A percentile compares a stretch with the other conserved stretches of the same genome.
These are phyloP conservation scores for Aspergillus cristatus DNA, from an alignment of 495 filamentous ascomycete species.

Conservation along the genomic window DNA sequence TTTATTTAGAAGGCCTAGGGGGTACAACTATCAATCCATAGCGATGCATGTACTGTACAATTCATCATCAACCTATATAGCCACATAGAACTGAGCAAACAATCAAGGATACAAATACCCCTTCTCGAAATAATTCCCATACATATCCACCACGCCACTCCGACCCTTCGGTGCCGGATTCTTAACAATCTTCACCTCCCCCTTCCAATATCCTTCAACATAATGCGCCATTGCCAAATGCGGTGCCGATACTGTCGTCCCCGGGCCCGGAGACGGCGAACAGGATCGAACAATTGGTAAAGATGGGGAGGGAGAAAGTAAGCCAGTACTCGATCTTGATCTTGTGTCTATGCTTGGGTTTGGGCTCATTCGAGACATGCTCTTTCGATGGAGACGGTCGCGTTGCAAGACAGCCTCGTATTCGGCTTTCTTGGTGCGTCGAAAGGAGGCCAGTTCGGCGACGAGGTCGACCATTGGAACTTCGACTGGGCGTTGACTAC, in stretches of 20 bases:
- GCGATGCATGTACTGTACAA: no score
- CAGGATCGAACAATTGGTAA: slow-evolving; percentile 1
- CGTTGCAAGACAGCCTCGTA: slow-evolving; percentile 27
- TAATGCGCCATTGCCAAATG: slow-evolving; percentile 21
- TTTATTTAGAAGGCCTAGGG: no score
- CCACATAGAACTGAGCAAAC: no score
- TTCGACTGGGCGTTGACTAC: slow-evolving; percentile 4
- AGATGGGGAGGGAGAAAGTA: slow-evolving; percentile 6
- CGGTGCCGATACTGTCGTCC: slow-evolving; percentile 8
- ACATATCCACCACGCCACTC: slow-evolving; percentile 40
- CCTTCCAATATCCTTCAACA: slow-evolving; percentile 45
- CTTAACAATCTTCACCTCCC: slow-evolving; percentile 43
- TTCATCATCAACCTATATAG: no score
- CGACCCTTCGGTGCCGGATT: slow-evolving; percentile 34
- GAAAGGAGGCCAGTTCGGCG: slow-evolving; percentile 38
- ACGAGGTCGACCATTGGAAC: slow-evolving; percentile 36
- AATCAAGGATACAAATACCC: slow-evolving; percentile 44
- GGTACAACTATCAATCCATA: no score
- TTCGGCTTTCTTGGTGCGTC: slow-evolving; percentile 34
- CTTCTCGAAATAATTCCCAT: slow-evolving; percentile 47
- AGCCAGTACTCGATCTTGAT: slow-evolving; percentile 8
- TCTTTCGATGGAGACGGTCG: slow-evolving; percentile 20
- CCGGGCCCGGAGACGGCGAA: slow-evolving; percentile 9
- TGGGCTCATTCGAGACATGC: no score
- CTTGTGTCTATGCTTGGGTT: no score